Percentiles rank a stretch among this genome's conserved stretches.
These are phyloP conservation scores for Hyphodiscus hymeniophilus DNA, from an alignment of 495 filamentous ascomycete species.

Conservation along the genomic window DNA sequence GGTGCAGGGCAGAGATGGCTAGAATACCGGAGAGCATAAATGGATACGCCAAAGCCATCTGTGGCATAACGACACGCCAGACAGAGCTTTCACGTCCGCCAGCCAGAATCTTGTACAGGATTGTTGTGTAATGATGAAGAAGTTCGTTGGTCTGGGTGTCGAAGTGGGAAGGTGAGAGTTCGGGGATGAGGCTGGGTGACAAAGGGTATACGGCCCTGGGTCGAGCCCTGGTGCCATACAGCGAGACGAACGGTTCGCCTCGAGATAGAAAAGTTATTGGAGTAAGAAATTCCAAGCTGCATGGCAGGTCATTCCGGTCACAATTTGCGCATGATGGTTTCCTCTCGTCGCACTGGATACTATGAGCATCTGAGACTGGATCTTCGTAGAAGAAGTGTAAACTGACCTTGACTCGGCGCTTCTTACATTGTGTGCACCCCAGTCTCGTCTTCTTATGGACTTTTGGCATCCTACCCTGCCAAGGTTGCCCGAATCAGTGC, in stretches of 20 bases:
- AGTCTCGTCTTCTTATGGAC: slow-evolving; percentile 8
- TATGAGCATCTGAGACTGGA: neutral
- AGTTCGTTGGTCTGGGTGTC: neutral
- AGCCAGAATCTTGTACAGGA: neutral
- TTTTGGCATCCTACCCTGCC: slow-evolving; percentile 3
- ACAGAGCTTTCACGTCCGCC: neutral
- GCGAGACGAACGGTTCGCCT: neutral
- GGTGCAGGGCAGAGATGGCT: slow-evolving; percentile 33
- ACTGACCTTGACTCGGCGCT: slow-evolving; percentile 8
- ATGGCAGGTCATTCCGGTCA: neutral
- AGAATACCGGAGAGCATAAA: slow-evolving; percentile 36
- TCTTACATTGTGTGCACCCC: slow-evolving; percentile 12
- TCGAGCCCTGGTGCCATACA: neutral
- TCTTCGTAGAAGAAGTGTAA: neutral
- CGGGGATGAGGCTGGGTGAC: neutral
- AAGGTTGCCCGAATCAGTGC: neutral
- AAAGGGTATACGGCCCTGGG: neutral
- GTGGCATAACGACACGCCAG: slow-evolving; percentile 18
- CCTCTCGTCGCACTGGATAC: slow-evolving; percentile 9
- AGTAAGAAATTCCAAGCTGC: slow-evolving; percentile 9
- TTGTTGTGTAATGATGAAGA: neutral
- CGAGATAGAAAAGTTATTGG: neutral
- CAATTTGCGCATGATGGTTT: slow-evolving; percentile 9
- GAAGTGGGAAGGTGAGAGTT: neutral
- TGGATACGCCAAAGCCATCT: slow-evolving; percentile 27